phyloP scores from a whole-genome alignment of 805 yeast species.

The Candida qinlingensis region DNA sequence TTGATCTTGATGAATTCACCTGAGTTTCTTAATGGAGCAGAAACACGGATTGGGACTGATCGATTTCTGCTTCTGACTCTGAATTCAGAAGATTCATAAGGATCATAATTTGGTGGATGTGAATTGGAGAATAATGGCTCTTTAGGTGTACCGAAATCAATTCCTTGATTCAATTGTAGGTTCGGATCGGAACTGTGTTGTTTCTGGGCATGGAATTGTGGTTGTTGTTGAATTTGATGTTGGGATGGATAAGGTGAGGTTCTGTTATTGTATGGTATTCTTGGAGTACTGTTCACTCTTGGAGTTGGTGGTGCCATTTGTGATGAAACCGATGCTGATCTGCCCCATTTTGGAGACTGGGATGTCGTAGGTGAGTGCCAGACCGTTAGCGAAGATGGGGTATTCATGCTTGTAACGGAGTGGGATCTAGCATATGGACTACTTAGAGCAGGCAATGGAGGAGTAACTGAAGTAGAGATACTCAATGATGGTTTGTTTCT shows the following conservation, averaged over 20 bases:
- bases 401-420: not conserved
- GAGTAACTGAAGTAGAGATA: conserved; percentile 21
- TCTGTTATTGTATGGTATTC: not conserved
- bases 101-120: not conserved
- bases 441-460: conserved; percentile 21
- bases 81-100: not conserved
- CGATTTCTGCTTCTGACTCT: conserved; percentile 5
- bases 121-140: not conserved
- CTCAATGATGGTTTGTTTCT: conserved; percentile 13
- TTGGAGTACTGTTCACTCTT: not conserved
- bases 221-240: too few relatives aligned
- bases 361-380: conserved; percentile 21
- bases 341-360: not conserved
- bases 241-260: too few relatives aligned
- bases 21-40: not conserved
- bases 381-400: conserved; percentile 15
- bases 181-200: too few relatives aligned
- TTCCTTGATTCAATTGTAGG: not conserved
- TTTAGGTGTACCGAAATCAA: not conserved
- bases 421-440: not conserved
- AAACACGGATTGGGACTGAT: conserved; percentile 1
- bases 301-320: conserved; percentile 2
- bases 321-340: conserved; percentile 3
- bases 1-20: conserved; percentile 17
- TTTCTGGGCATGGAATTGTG: too few relatives aligned